Evolutionary conservation across 1,284 basidiomycete species (phyloP).

Genomic region (Termitomyces sp.): DNA sequence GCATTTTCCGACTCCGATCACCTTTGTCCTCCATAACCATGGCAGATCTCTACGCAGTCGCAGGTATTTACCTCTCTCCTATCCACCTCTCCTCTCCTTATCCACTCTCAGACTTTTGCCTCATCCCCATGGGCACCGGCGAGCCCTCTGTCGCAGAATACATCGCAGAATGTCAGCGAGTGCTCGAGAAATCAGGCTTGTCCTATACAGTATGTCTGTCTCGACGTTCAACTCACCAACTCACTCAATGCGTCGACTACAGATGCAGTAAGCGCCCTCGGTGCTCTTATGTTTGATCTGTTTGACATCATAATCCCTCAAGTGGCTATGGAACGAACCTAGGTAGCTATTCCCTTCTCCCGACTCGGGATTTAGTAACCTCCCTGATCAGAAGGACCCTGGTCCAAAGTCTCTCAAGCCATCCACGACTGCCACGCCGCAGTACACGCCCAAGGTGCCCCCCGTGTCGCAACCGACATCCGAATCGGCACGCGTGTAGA

Average conservation of each 20-base stretch:
- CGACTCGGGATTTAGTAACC: conserved; percentile 2
- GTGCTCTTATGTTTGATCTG: not conserved
- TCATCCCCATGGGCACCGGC: conserved; percentile 74
- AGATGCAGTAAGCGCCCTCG: conserved; percentile 73
- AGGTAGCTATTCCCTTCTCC: conserved; percentile 37
- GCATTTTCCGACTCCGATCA: conserved; percentile 17
- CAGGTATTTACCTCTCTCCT: conserved; percentile 36
- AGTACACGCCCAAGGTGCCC: conserved; percentile 73
- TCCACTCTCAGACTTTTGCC: conserved; percentile 67
- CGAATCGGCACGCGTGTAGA: conserved; percentile 88
- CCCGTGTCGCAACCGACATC: conserved; percentile 81
- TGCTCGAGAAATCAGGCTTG: conserved; percentile 78
- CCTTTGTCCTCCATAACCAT: conserved; percentile 22
- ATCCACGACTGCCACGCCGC: conserved; percentile 87
- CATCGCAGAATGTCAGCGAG: conserved; percentile 72
- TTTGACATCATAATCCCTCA: conserved; percentile 10
- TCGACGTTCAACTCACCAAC: conserved; percentile 1
- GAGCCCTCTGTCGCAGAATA: conserved; percentile 72
- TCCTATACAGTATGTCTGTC: conserved; percentile 62
- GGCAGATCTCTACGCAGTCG: conserved; percentile 59
- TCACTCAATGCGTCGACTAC: conserved; percentile 4
- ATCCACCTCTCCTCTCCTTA: conserved; percentile 2
- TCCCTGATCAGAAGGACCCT: conserved; percentile 64
- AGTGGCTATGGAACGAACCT: conserved; percentile 91
- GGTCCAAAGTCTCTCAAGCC: conserved; percentile 73